Percentiles rank a stretch among this genome's conserved stretches.
phyloP scores from a whole-genome alignment of 371 early-diverging fungal genomes.

The Circinella umbellata region DNA sequence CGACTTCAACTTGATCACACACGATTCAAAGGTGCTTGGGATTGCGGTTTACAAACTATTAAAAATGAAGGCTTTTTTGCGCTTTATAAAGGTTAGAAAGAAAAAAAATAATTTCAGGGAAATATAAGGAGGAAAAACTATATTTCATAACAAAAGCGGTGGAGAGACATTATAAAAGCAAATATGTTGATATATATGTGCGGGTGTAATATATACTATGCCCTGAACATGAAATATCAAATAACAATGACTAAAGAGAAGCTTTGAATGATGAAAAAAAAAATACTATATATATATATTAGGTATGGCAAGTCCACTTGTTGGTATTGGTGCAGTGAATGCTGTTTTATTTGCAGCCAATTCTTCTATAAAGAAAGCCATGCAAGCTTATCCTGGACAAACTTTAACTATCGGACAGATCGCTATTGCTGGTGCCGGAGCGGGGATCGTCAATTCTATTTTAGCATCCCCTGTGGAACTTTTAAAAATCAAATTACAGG shows the following conservation, averaged over 20 bases:
- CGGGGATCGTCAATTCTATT: constrained; percentile 73
- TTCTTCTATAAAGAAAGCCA: constrained; percentile 60
- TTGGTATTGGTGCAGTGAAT: constrained; percentile 86
- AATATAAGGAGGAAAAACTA: neutral
- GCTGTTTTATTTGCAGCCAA: constrained; percentile 84
- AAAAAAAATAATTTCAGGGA: neutral
- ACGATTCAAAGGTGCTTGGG: constrained; percentile 73
- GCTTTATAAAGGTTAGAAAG: constrained; percentile 73
- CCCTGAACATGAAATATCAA: neutral
- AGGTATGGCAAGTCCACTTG: constrained; percentile 83
- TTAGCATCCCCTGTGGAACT: constrained; percentile 84
- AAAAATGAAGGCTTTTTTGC: constrained; percentile 70
- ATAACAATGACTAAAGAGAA: too few relatives aligned
- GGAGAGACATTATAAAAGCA: too few relatives aligned
- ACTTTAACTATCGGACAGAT: constrained; percentile 62
- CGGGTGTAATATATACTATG: too few relatives aligned
- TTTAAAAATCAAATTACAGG: constrained; percentile 83
- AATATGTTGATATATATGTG: too few relatives aligned
- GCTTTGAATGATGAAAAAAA: neutral
- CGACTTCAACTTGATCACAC: constrained; percentile 58
- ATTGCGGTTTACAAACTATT: constrained; percentile 70
- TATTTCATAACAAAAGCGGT: too few relatives aligned
- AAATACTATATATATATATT: neutral
- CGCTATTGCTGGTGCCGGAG: constrained; percentile 81
- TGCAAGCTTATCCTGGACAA: constrained; percentile 45